Percentiles rank a stretch among this genome's conserved stretches.
phyloP scores from a whole-genome alignment of 2,329 filamentous ascomycete species.

The Fusarium phyllophilum region DNA sequence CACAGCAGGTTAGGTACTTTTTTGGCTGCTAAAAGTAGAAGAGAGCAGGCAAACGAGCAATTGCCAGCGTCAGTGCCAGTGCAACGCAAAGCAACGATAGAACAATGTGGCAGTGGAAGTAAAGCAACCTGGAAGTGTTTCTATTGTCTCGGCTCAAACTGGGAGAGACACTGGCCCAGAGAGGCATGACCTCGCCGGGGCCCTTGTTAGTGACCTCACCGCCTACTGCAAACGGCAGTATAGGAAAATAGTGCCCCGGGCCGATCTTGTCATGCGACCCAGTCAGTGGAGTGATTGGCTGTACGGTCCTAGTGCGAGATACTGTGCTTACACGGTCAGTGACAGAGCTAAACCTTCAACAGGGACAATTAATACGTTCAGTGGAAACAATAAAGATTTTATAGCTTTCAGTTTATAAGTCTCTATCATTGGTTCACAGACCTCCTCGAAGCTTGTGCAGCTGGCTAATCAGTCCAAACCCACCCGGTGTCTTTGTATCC shows the following conservation, averaged over 20 bases:
- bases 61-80: not conserved
- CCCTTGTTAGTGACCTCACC: conserved; percentile 32
- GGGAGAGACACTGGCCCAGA: conserved; percentile 12
- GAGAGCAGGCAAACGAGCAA: not conserved
- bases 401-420: not conserved
- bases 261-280: conserved; percentile 10
- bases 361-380: not conserved
- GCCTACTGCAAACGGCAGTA: conserved; percentile 35
- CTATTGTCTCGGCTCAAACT: conserved; percentile 29
- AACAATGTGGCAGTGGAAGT: not conserved
- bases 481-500: conserved; percentile 59
- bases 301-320: not conserved
- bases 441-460: conserved; percentile 69
- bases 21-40: not conserved
- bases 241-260: conserved; percentile 28
- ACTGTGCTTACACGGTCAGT: conserved; percentile 10
- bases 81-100: not conserved
- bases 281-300: conserved; percentile 27
- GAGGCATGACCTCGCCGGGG: conserved; percentile 38
- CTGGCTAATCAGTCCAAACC: conserved; percentile 71
- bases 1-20: not conserved
- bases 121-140: conserved; percentile 8
- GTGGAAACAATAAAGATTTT: not conserved
- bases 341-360: not conserved
- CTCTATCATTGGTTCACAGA: conserved; percentile 47